Evolutionary conservation across 192 early-diverging fungal genomes (phyloP).

Genomic region (Entomortierella chlamydospora): DNA sequence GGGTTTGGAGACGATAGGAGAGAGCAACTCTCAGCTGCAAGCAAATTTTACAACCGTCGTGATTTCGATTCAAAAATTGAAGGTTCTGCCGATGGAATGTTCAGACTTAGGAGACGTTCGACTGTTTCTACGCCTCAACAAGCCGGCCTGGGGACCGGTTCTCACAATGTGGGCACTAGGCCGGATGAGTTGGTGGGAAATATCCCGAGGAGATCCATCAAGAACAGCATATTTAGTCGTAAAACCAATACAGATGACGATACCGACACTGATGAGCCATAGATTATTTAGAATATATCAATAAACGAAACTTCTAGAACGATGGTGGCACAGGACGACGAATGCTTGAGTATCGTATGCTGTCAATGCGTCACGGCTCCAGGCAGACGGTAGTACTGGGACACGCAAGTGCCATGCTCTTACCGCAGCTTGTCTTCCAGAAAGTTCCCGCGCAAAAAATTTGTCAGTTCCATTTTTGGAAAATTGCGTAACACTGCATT

Average conservation of each 20-base stretch:
- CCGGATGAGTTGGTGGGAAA: not conserved
- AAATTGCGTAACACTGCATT: not conserved
- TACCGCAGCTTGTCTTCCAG: not conserved
- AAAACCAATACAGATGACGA: slow-evolving; percentile 7
- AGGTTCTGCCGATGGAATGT: not conserved
- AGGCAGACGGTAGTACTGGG: not conserved
- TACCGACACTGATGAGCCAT: slow-evolving; percentile 3
- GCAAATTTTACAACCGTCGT: slow-evolving; percentile 49
- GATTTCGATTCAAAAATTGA: slow-evolving; percentile 48
- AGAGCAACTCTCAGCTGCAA: slow-evolving; percentile 10
- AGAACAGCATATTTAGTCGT: not conserved
- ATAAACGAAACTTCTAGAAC: too few relatives aligned
- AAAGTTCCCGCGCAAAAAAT: not conserved
- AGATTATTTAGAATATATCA: too few relatives aligned
- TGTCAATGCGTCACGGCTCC: too few relatives aligned
- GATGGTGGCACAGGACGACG: too few relatives aligned
- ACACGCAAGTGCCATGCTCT: not conserved
- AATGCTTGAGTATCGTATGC: too few relatives aligned
- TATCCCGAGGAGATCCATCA: not conserved
- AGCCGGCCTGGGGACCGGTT: not conserved
- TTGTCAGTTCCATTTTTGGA: not conserved
- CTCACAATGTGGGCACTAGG: not conserved
- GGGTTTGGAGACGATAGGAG: slow-evolving; percentile 19
- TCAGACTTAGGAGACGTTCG: not conserved
- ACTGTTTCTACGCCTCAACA: not conserved